phyloP scores from a whole-genome alignment of 176 grass and related monocot genomes.

The Eremochloa ophiuroides region DNA sequence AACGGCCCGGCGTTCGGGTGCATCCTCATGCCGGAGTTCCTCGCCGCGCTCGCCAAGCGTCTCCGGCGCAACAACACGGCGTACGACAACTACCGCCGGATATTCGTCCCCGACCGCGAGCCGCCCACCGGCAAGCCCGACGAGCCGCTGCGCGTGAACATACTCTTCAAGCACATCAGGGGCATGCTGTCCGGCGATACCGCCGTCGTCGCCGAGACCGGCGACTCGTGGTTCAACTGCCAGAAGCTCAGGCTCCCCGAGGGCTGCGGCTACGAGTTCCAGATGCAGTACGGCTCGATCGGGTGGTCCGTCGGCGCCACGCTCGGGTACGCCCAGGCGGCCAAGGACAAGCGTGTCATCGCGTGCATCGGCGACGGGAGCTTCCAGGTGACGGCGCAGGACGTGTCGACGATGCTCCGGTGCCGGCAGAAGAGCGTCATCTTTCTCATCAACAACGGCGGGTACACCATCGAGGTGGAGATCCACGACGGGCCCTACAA shows the following conservation, averaged over 20 bases:
- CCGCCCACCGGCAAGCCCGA: constrained; percentile 37
- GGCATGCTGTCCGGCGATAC: constrained; percentile 45
- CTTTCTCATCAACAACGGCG: constrained; percentile 69
- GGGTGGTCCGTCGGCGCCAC: constrained; percentile 71
- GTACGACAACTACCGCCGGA: constrained; percentile 57
- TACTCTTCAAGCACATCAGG: constrained; percentile 70
- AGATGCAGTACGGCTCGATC: constrained; percentile 76
- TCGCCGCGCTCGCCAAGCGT: constrained; percentile 37
- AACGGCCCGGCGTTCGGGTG: constrained; percentile 58
- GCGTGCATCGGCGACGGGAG: constrained; percentile 67
- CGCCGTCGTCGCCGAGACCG: constrained; percentile 63
- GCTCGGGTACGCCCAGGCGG: constrained; percentile 64
- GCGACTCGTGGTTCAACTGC: constrained; percentile 75
- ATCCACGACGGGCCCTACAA: constrained; percentile 72
- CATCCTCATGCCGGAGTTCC: constrained; percentile 70
- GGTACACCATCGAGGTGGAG: constrained; percentile 71
- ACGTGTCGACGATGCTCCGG: constrained; percentile 68
- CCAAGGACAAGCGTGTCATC: constrained; percentile 62
- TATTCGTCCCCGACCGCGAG: constrained; percentile 46
- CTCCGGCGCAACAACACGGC: constrained; percentile 46
- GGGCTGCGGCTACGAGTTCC: constrained; percentile 66
- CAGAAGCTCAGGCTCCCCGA: constrained; percentile 64
- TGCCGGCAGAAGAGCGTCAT: constrained; percentile 54
- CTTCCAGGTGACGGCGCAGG: constrained; percentile 53
- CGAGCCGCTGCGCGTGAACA: constrained; percentile 53